phyloP scores from a whole-genome alignment of 2,329 filamentous ascomycete genomes.

The Cercospora citrullina region DNA sequence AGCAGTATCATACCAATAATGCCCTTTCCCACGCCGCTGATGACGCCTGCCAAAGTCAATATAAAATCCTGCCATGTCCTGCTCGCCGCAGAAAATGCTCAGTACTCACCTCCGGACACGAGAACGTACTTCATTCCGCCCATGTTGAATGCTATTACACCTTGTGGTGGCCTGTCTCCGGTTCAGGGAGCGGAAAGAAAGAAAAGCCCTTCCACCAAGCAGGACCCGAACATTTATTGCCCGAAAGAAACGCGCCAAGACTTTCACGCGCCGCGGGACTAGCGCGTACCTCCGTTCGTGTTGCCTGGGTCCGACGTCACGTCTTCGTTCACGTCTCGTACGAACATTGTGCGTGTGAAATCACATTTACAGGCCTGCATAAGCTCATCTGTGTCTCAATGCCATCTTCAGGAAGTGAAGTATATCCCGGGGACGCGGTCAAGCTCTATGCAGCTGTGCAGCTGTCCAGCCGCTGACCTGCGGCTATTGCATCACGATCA shows the following conservation, averaged over 20 bases:
- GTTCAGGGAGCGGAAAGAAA: slow-evolving; percentile 46
- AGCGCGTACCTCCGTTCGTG: not conserved
- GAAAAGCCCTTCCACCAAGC: slow-evolving; percentile 30
- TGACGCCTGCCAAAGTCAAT: slow-evolving; percentile 47
- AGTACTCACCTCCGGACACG: slow-evolving; percentile 68
- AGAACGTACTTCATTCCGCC: slow-evolving; percentile 74
- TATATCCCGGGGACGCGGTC: not conserved
- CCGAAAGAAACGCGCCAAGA: slow-evolving; percentile 4
- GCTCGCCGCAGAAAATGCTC: not conserved
- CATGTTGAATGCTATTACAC: slow-evolving; percentile 27
- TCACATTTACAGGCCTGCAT: not conserved
- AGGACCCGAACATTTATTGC: slow-evolving; percentile 1
- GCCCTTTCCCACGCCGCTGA: slow-evolving; percentile 63
- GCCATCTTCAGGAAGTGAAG: not conserved
- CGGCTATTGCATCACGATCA: slow-evolving; percentile 19
- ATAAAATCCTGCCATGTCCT: not conserved
- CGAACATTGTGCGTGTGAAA: not conserved
- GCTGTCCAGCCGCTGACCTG: slow-evolving; percentile 7
- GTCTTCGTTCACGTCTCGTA: not conserved
- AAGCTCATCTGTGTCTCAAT: not conserved
- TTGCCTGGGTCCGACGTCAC: not conserved
- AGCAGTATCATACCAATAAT: slow-evolving; percentile 59
- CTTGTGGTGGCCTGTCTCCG: slow-evolving; percentile 44
- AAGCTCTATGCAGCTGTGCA: slow-evolving; percentile 8
- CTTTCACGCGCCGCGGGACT: slow-evolving; percentile 5